Evolutionary conservation across 352 stramenopile genomes (phyloP).

Genomic region (Globisporangium takayamanum): DNA sequence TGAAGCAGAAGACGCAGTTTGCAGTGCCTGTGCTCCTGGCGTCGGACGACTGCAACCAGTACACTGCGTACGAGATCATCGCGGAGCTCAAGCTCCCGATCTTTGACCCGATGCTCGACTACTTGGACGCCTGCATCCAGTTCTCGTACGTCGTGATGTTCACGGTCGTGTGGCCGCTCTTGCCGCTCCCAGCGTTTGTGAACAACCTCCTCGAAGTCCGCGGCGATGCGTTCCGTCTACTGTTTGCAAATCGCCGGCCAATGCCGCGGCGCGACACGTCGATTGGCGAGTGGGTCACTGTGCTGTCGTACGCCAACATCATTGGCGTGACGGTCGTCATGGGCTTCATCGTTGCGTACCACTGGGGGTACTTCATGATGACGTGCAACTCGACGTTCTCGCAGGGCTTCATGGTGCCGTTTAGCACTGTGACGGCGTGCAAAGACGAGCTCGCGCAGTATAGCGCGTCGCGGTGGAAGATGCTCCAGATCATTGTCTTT

Average conservation of each 20-base stretch:
- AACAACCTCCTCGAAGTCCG: constrained; percentile 86
- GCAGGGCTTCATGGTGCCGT: constrained; percentile 69
- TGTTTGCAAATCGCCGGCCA: constrained; percentile 72
- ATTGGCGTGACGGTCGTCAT: constrained; percentile 79
- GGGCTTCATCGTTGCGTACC: constrained; percentile 78
- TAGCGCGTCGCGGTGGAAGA: constrained; percentile 45
- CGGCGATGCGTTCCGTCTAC: constrained; percentile 71
- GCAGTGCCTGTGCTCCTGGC: constrained; percentile 51
- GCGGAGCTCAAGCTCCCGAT: constrained; percentile 75
- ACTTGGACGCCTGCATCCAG: constrained; percentile 85
- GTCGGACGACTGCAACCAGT: constrained; percentile 83
- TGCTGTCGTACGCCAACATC: constrained; percentile 83
- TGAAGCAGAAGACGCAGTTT: constrained; percentile 70
- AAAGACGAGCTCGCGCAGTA: constrained; percentile 15
- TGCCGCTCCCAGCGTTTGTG: constrained; percentile 81
- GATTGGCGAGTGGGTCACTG: constrained; percentile 81
- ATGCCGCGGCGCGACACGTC: constrained; percentile 79
- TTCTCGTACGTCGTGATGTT: constrained; percentile 91
- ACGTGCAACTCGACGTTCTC: constrained; percentile 70
- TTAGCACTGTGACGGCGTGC: constrained; percentile 41
- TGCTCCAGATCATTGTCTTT: constrained; percentile 80
- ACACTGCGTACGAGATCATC: constrained; percentile 83
- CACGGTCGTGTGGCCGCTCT: constrained; percentile 83
- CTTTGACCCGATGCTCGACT: constrained; percentile 83
- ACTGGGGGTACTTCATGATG: constrained; percentile 75